Conservation (phyloP, 148 eudicot genomes). For the Vaccinium darrowii region DNA sequence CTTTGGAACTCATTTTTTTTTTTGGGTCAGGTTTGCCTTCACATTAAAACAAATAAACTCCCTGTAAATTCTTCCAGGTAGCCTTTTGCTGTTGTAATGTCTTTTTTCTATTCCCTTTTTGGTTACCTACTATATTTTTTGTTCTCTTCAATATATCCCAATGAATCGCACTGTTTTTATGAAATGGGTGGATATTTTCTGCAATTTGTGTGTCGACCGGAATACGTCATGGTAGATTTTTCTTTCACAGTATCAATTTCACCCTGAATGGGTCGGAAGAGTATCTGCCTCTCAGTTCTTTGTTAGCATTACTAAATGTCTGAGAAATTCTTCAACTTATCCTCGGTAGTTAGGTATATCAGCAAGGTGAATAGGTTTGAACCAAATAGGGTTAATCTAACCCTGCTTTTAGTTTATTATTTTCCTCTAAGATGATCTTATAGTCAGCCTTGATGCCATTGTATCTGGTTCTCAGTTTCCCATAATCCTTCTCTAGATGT, state of each 20-base stretch:
- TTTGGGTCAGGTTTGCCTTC: slow-evolving; percentile 72
- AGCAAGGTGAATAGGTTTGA: neutral
- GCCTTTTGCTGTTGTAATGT: neutral
- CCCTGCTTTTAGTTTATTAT: neutral
- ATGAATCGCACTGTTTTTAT: neutral
- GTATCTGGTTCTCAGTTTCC: neutral
- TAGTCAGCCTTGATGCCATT: neutral
- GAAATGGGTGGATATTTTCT: neutral
- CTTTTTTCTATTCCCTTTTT: neutral
- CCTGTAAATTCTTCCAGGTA: slow-evolving; percentile 66
- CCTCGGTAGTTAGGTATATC: neutral
- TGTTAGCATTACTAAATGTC: neutral
- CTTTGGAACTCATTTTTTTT: neutral
- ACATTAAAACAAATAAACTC: slow-evolving; percentile 55
- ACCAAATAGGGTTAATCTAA: neutral
- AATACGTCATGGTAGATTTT: neutral
- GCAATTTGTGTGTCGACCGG: neutral
- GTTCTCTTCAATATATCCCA: neutral
- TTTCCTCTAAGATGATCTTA: neutral
- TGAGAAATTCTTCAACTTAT: neutral
- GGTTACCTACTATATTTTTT: slow-evolving; percentile 8
- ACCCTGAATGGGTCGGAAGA: neutral
- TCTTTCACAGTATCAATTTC: neutral
- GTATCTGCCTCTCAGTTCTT: neutral
- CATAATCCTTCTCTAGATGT: neutral